Evolutionary conservation across 2,329 filamentous ascomycete genomes (phyloP), one percentile per base, ranked within the genome.

Genomic region (Clonostachys sp.): DNA sequence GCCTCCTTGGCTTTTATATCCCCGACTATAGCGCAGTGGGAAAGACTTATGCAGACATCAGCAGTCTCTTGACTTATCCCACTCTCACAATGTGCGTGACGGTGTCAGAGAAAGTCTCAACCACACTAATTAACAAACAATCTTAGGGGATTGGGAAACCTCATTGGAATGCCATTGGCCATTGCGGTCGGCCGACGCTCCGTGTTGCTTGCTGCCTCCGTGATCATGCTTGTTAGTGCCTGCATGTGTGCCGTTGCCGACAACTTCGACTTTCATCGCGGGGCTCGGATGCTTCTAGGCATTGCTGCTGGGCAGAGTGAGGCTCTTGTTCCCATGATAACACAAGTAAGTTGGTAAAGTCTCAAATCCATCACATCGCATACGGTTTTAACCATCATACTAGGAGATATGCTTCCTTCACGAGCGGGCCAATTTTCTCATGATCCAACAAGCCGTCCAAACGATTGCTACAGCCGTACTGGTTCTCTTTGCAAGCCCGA

Each of bases 321-420:
- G 48, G 67, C 68, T 5, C 55, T 72, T 5, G 63, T 68, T 3
- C 68, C 68, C 0, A 61, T 72, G 61, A 70, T 72, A 34, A 49
- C 55, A 18, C 36, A 30, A 30, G 24, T 30, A 30, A 30, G 24
- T 6, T 30, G 9, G 9, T 10, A 30, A 30, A 30, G 3, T 30
- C 24, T 9, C 10, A 30, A 8, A 30, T 10, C 9, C 9, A 10
- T 30, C 8, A 4, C 3, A 30, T 30, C 9, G 24, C 10, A 10
- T 30, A 10, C 24, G 9, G 9, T 30, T 30, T 57, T 30, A 4
- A 30, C 24, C 24, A 30, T 30, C 24, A 10, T 10, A 10, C 10
- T 30, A 71, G 53, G 66, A 70, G 46, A 60, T 72, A 12, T 70
- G 70, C 51, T 74, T 73, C 49, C 53, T 74, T 0, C 71, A 73